A percentile compares a stretch with the other conserved stretches of the same genome.
Conservation (phyloP, 108 stramenopile species). For the Nitzschia sp. region DNA sequence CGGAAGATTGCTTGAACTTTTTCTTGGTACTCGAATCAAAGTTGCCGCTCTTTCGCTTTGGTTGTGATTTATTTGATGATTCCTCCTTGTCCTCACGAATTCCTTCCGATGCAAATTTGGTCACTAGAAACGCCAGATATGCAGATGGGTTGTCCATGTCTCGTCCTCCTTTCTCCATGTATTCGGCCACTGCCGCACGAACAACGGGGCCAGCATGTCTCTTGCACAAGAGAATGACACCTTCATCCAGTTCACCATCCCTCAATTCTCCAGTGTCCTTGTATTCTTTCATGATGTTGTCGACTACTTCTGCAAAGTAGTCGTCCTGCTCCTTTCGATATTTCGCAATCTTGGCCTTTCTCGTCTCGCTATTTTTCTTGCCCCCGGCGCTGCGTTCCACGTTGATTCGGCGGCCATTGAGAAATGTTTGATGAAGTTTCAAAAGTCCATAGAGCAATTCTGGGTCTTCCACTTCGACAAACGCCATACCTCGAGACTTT, state of each 20-base stretch:
- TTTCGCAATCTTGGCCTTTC: slow-evolving; percentile 61
- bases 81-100: slow-evolving; percentile 42
- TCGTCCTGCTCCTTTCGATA: slow-evolving; percentile 79
- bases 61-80: slow-evolving; percentile 5
- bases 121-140: slow-evolving; percentile 71
- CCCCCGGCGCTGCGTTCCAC: slow-evolving; percentile 85
- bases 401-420: slow-evolving; percentile 91
- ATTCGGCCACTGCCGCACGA: slow-evolving; percentile 67
- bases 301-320: slow-evolving; percentile 77
- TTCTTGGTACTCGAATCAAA: not conserved
- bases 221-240: slow-evolving; percentile 77
- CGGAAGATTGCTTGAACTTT: slow-evolving; percentile 35
- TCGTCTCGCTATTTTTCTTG: slow-evolving; percentile 48
- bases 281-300: slow-evolving; percentile 73
- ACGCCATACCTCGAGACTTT: slow-evolving; percentile 87
- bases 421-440: slow-evolving; percentile 85
- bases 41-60: slow-evolving; percentile 14
- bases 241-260: slow-evolving; percentile 87
- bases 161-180: slow-evolving; percentile 71
- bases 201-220: slow-evolving; percentile 82
- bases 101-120: slow-evolving; percentile 78
- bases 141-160: slow-evolving; percentile 83
- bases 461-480: slow-evolving; percentile 70
- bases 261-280: slow-evolving; percentile 70
- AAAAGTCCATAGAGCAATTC: slow-evolving; percentile 85